Evolutionary conservation across 2,329 filamentous ascomycete genomes (phyloP), one percentile per base, ranked within the genome.

Genomic region (Aureobasidium subglaciale): DNA sequence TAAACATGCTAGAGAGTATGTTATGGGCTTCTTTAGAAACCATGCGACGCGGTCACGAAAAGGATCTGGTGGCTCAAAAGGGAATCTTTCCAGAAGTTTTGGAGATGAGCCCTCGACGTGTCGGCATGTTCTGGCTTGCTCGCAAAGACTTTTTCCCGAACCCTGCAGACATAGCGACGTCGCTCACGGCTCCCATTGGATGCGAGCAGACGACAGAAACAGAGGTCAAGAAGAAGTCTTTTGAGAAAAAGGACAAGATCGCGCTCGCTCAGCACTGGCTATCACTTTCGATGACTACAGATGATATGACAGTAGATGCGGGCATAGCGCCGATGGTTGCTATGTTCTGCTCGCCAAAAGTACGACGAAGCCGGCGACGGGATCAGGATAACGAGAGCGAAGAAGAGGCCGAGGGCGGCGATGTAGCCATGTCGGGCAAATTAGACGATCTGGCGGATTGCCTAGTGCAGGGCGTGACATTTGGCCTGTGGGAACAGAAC

Each of bases 1-100:
- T 95, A 8, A 92, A 92, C 61, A 85, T 87, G 63, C 78, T 95
- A 20, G 89, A 95, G 68, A 82, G 83, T 4, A 93, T 93, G 83
- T 71, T 95, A 0, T 87, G 90, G 74, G 85, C 86, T 8, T 77
- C 84, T 11, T 68, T 92, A 34, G 75, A 78, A 49, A 80, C 84
- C 0, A 64, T 88, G 45, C 70, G 70, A 42, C 67, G 43, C 8
- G 35, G 52, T 53, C 40, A 55, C 43, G 11, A n/a, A 13, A 22
- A 5, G 7, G 16, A 7, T 22, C 15, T n/a, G 7, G 7, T 5
- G 2, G 57, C 37, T 18, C 30, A 42, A 16, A 34, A 16, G 1
- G 37, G 27, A 4, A n/a, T 13, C 2, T 66, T 66, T 37, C 64
- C 67, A 8, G 62, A 64, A 1, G 73, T 84, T 0, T 63, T 75